Evolutionary conservation across 176 grass and related monocot genomes (phyloP), one percentile per base, ranked within the genome.

Genomic region (Eleusine indica): DNA sequence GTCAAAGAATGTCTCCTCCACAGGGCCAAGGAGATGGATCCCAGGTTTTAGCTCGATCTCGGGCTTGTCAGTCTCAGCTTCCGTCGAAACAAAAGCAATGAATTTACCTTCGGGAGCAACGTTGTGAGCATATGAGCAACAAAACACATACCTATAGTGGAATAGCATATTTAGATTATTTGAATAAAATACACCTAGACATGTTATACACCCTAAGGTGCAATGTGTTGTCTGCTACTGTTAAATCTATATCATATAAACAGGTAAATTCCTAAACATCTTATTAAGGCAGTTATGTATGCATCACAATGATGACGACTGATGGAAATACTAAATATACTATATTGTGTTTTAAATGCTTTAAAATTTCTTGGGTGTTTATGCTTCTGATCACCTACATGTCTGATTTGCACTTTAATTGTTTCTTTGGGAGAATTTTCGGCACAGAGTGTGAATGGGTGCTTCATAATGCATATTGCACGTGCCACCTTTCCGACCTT

Each of bases 391-490:
- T 73, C 39, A 73, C 83, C 77, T 96, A 92, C 93, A 99, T 99
- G 87, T 99, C 96, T 11, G 93, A 99, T 80, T 99, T 99, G 69
- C 91, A 89, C 19, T 92, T 86, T 9, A 99, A 80, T 67, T 96
- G 96, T 56, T 96, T 99, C 82, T 96, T 94, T 40, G 93, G 96
- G 68, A 99, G 91, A 70, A 99, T 99, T 66, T 96, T 92, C 81
- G 94, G 96, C 84, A 96, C 93, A 0, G 96, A 99, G 46, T 96
- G 93, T 42, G 93, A 94, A 66, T 0, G 96, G 96, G 51, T 99
- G 93, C 72, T 94, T 96, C 96, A 99, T 90, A 75, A 99, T 94
- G 73, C 96, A 96, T 87, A 99, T 89, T 1, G 96, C 96, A 57
- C 96, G 87, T 0, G 96, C 96, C 66, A 99, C 96, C 71, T 37